Evolutionary conservation across 768 basidiomycete genomes (phyloP).

Genomic region (Pleurotus salmoneostramineus): DNA sequence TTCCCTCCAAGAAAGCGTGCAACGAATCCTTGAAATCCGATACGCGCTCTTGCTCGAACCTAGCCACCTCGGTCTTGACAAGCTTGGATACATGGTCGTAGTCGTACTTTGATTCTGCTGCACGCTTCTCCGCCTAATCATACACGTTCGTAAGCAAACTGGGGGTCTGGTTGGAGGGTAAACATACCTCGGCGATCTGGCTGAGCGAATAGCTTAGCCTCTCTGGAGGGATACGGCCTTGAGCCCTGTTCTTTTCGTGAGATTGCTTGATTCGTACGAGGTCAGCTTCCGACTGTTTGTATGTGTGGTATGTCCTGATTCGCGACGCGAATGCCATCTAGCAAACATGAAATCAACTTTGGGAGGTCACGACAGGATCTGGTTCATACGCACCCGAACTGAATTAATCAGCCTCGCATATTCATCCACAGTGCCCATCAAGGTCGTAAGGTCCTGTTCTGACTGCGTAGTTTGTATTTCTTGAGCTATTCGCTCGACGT

Average conservation of each 20-base stretch:
- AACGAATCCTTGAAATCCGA: slow-evolving; percentile 89
- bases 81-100: slow-evolving; percentile 87
- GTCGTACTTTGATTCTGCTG: slow-evolving; percentile 79
- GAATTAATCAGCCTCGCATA: slow-evolving; percentile 89
- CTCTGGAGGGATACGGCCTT: slow-evolving; percentile 70
- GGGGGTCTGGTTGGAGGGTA: not conserved
- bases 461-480: slow-evolving; percentile 73
- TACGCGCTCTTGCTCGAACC: slow-evolving; percentile 92
- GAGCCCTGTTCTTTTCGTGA: slow-evolving; percentile 80
- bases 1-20: slow-evolving; percentile 80
- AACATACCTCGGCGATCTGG: slow-evolving; percentile 74
- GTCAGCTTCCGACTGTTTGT: slow-evolving; percentile 80
- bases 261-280: slow-evolving; percentile 64
- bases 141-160: not conserved
- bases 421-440: slow-evolving; percentile 88
- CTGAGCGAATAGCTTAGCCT: slow-evolving; percentile 69
- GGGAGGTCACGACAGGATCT: not conserved
- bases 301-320: slow-evolving; percentile 74
- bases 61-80: slow-evolving; percentile 82
- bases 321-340: slow-evolving; percentile 88
- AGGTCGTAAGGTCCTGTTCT: slow-evolving; percentile 75
- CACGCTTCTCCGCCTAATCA: slow-evolving; percentile 75
- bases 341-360: not conserved
- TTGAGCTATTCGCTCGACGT: slow-evolving; percentile 70
- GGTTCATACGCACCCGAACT: slow-evolving; percentile 59